Evolutionary conservation across 805 yeast species (phyloP), one percentile per base, ranked within the genome.

Genomic region (Yarrowia sp.): DNA sequence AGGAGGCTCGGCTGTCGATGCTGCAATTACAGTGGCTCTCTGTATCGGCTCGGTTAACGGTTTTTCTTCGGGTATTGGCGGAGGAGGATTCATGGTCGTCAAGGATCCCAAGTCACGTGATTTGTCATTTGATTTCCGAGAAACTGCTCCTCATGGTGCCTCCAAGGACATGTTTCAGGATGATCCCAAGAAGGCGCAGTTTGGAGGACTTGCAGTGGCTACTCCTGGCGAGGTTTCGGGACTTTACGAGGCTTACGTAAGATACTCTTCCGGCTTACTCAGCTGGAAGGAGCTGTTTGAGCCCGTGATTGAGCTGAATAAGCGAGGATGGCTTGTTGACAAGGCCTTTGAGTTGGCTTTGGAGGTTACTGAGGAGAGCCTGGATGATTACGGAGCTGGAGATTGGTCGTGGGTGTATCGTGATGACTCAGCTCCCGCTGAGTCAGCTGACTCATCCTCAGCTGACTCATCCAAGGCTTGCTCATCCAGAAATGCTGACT

Each of bases 151-250:
- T 0, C 73, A 70, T 1, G 68, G 58, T 1, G 82, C 94, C 3
- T 75, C 76, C 67, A 81, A 82, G 65, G 77, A 85, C 66, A 90
- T 92, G 96, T 91, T 76, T 65, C 73, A 75, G 65, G 73, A 71
- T 9, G 71, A 75, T 25, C 75, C 77, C 14, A 82, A 81, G 10
- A 72, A 80, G 13, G 80, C 96, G 0, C 81, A 82, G 66, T 74
- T 85, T 18, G 97, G 97, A 3, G 99, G 97, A 0, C 75, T 90
- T n/a, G 90, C 97, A 0, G 84, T 85, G 9, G 98, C 84, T 1
- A 83, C 88, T 18, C 99, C 99, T 0, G 99, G 99, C 10, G 98
- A 93, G 71, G 68, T 93, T 51, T 85, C 84, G 63, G 99, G 97
- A 0, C 75, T 91, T n/a, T 83, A 87, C 68, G 81, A 78, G 42